These are phyloP conservation scores for Mrakia hoshinonis DNA, from an alignment of 768 basidiomycete genomes.

Conservation along the genomic window DNA sequence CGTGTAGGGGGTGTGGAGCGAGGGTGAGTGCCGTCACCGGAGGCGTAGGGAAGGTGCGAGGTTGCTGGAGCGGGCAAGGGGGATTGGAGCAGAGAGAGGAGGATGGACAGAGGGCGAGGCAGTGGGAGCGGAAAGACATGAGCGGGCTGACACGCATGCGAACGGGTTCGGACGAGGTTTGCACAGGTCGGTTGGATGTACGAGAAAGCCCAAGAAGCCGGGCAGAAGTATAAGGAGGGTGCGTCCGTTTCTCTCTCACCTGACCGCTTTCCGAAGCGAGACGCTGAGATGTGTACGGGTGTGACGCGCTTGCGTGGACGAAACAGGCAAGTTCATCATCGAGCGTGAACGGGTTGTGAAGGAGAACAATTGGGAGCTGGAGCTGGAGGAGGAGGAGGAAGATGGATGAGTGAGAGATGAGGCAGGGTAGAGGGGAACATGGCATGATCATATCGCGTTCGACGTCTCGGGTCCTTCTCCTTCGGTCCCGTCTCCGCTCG, in stretches of 20 bases:
- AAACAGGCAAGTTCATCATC: slow-evolving; percentile 37
- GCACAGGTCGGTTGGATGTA: slow-evolving; percentile 40
- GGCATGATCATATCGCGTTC: no score
- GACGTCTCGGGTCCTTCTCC: no score
- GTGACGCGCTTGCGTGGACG: not conserved
- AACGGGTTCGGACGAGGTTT: slow-evolving; percentile 36
- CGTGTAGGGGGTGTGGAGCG: not conserved
- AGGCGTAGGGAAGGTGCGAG: not conserved
- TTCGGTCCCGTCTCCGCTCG: no score
- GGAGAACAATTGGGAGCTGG: slow-evolving; percentile 38
- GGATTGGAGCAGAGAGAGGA: not conserved
- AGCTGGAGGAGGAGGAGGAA: not conserved
- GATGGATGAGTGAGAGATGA: no score
- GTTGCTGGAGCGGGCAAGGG: not conserved
- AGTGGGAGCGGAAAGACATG: not conserved
- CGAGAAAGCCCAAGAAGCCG: slow-evolving; percentile 36
- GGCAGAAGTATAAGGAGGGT: slow-evolving; percentile 42
- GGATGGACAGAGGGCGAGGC: not conserved
- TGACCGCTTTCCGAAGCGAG: no score
- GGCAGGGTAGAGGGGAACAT: no score
- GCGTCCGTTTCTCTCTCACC: not conserved
- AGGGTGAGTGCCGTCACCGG: not conserved
- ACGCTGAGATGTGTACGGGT: not conserved
- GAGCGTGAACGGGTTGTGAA: slow-evolving; percentile 39
- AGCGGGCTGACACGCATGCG: not conserved